These are phyloP conservation scores for Ogataea kodamae DNA, from an alignment of 805 yeast genomes.

Conservation along the genomic window DNA sequence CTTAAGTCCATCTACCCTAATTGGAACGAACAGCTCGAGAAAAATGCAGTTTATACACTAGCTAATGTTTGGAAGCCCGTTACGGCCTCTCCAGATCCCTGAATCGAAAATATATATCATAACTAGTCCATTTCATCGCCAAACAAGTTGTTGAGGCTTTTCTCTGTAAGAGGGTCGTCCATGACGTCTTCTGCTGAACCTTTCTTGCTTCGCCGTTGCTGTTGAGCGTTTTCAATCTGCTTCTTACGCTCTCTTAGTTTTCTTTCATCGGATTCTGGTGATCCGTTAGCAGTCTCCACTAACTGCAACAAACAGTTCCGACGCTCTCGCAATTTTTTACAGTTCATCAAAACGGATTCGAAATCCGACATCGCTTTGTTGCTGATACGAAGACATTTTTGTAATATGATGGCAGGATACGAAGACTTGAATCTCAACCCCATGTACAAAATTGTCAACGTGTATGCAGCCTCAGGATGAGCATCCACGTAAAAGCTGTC, in stretches of 20 bases:
- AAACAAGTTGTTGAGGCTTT: conserved; percentile 57
- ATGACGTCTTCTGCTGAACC: conserved; percentile 44
- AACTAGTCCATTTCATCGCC: conserved; percentile 35
- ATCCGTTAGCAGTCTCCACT: conserved; percentile 52
- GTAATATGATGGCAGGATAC: conserved; percentile 60
- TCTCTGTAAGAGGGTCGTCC: conserved; percentile 71
- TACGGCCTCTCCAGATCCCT: too few relatives aligned
- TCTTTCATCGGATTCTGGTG: conserved; percentile 38
- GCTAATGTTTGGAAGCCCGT: conserved; percentile 20
- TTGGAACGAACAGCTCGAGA: conserved; percentile 30
- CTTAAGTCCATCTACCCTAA: conserved; percentile 25
- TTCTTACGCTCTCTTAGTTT: conserved; percentile 43
- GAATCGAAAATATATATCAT: not conserved
- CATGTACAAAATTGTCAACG: conserved; percentile 75
- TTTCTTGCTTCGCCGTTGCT: conserved; percentile 42
- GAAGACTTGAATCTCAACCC: conserved; percentile 66
- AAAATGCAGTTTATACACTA: conserved; percentile 27
- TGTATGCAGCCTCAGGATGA: conserved; percentile 88
- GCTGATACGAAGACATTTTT: conserved; percentile 48
- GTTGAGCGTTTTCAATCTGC: conserved; percentile 49
- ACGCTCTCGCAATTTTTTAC: conserved; percentile 74
- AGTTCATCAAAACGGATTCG: conserved; percentile 58
- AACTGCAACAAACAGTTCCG: conserved; percentile 75
- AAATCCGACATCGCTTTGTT: conserved; percentile 58
- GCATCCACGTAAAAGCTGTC: conserved; percentile 82